Evolutionary conservation across 306 rosid genomes (phyloP), one percentile per base, ranked within the genome.

Genomic region (Arachis hypogaea): DNA sequence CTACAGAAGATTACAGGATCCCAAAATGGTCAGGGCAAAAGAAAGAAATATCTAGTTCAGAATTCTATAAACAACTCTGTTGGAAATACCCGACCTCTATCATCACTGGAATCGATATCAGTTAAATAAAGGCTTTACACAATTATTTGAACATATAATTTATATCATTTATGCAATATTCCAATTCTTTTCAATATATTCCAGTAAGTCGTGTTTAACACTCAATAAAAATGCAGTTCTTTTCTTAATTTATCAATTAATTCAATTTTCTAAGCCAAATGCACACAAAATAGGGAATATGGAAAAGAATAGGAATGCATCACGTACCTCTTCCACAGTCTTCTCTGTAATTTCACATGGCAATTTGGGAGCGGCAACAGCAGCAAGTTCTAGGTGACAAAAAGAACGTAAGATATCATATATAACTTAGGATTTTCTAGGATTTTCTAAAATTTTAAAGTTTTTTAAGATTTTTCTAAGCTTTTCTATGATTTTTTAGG

Each of bases 261-360:
- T 44, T 66, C 49, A 73, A 68, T 16, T 63, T 71, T 42, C 57
- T 12, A 36, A 29, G 57, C 49, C 44, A 67, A 60, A 60, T 68
- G 51, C 66, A 73, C 76, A 61, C 33, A 33, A 36, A 41, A 1
- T 36, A 71, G 56, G 66, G 50, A 18, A 59, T 45, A 10, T 11
- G 33, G 33, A 10, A 67, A 77, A 29, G 49, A 50, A 61, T 59
- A 43, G 50, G 22, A n/a, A 71, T 60, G 44, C 38, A 52, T 61
- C 41, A 47, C 73, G 51, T 85, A 92, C 99, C 99, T 94, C 99
- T 78, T 89, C 99, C 75, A 94, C 97, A 69, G 93, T 89, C 84
- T 89, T 94, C 77, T 96, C 98, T 3, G 89, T 89, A 77, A 94
- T 89, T 86, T 94, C 97, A 62, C 96, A 94, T 0, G 99, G 99